phyloP scores from a whole-genome alignment of 2,329 filamentous ascomycete genomes.

The Colletotrichum gigasporum region DNA sequence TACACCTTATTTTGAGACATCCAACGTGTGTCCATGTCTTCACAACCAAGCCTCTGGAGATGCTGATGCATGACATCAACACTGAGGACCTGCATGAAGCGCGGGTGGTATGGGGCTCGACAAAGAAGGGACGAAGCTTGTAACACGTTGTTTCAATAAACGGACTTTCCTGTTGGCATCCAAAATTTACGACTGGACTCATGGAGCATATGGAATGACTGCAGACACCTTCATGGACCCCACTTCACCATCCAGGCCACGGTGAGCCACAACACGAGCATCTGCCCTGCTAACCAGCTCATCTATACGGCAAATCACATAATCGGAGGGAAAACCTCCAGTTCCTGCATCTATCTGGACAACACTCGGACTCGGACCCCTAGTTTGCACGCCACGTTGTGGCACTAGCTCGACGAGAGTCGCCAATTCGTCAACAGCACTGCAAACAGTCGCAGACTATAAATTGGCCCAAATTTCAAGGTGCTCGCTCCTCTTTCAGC shows the following conservation, averaged over 20 bases:
- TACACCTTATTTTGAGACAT: neutral
- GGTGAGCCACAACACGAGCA: no score
- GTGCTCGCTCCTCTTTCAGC: neutral
- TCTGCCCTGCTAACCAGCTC: no score
- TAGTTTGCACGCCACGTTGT: neutral
- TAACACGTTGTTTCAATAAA: neutral
- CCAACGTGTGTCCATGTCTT: neutral
- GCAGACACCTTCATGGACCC: no score
- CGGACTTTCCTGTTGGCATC: no score
- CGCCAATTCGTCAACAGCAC: neutral
- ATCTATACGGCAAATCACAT: neutral
- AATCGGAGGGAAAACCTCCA: neutral
- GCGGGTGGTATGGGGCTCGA: neutral
- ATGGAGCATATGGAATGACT: no score
- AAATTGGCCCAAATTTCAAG: neutral
- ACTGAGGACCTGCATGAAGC: neutral
- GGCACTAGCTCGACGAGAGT: neutral
- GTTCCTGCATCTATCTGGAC: neutral
- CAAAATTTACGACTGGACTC: no score
- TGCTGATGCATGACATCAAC: constrained; percentile 4
- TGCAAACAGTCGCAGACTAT: neutral
- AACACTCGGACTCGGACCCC: neutral
- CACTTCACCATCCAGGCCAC: no score
- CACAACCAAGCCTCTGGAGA: neutral
- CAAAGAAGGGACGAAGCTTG: neutral